These are phyloP conservation scores for Alternaria tenuissima DNA, from an alignment of 2,329 filamentous ascomycete genomes.

Conservation along the genomic window DNA sequence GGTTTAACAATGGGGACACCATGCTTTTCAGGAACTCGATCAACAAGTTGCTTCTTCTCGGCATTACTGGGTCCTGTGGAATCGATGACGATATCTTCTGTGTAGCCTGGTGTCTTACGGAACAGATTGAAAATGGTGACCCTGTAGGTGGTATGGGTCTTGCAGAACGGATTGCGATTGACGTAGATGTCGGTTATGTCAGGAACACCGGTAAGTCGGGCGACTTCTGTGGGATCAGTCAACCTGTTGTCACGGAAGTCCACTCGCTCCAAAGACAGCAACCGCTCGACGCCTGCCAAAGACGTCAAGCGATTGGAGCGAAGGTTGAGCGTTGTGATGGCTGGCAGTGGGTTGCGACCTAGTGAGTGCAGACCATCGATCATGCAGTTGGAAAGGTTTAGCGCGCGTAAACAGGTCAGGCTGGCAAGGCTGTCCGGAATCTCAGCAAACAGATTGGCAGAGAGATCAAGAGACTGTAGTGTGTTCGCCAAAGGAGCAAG, in stretches of 20 bases:
- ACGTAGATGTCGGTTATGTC: conserved; percentile 94
- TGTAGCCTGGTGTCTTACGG: conserved; percentile 85
- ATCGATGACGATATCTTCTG: conserved; percentile 90
- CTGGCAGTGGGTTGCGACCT: conserved; percentile 83
- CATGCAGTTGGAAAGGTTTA: conserved; percentile 97
- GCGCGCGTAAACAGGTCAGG: conserved; percentile 84
- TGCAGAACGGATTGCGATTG: conserved; percentile 88
- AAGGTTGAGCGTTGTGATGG: conserved; percentile 91
- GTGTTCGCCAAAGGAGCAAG: conserved; percentile 85
- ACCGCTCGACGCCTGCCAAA: conserved; percentile 86
- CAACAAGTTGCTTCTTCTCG: conserved; percentile 84
- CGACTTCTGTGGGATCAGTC: conserved; percentile 89
- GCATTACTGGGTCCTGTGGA: conserved; percentile 81
- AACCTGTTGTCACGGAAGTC: conserved; percentile 91
- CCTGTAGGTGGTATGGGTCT: conserved; percentile 84
- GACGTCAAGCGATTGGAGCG: conserved; percentile 87
- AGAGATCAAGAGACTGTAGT: conserved; percentile 90
- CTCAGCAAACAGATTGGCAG: conserved; percentile 90
- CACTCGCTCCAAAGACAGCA: conserved; percentile 86
- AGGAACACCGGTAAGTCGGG: conserved; percentile 86
- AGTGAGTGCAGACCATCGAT: conserved; percentile 93
- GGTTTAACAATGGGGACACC: conserved; percentile 81
- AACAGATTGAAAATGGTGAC: conserved; percentile 96
- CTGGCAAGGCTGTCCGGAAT: conserved; percentile 90
- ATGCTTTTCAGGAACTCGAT: conserved; percentile 78